Evolutionary conservation across 345 rosid genomes (phyloP).

Genomic region (Citrus mangshanensis): DNA sequence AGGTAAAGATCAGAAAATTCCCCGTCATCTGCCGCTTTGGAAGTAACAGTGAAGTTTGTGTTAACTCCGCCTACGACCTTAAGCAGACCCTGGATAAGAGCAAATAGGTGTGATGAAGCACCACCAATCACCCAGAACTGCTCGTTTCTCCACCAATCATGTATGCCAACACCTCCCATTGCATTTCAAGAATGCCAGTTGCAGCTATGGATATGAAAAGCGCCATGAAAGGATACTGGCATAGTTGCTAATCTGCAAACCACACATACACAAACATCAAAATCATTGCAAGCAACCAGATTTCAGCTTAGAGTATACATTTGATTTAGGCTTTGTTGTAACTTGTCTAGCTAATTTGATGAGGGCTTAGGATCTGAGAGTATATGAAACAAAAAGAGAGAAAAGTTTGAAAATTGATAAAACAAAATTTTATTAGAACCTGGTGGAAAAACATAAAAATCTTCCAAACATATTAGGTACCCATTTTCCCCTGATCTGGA

Average conservation of each 20-base stretch:
- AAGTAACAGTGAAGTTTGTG: constrained; percentile 66
- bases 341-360: not conserved
- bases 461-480: not conserved
- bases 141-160: constrained; percentile 79
- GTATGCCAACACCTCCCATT: constrained; percentile 71
- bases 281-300: not conserved
- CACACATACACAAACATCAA: not conserved
- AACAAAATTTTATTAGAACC: not conserved
- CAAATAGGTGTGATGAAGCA: constrained; percentile 58
- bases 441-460: not conserved
- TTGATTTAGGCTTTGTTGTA: not conserved
- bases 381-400: not conserved
- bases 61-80: constrained; percentile 67
- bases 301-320: not conserved
- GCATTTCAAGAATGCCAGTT: constrained; percentile 65
- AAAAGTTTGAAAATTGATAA: not conserved
- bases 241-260: constrained; percentile 55
- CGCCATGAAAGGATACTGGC: constrained; percentile 51
- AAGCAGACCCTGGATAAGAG: constrained; percentile 67
- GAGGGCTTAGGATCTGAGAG: not conserved
- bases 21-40: constrained; percentile 63
- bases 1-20: constrained; percentile 61
- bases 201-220: constrained; percentile 62
- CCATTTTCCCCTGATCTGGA: not conserved
- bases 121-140: constrained; percentile 83